Base-by-base conservation (phyloP, 768 basidiomycete genomes). In the Boletus rex-veris region DNA sequence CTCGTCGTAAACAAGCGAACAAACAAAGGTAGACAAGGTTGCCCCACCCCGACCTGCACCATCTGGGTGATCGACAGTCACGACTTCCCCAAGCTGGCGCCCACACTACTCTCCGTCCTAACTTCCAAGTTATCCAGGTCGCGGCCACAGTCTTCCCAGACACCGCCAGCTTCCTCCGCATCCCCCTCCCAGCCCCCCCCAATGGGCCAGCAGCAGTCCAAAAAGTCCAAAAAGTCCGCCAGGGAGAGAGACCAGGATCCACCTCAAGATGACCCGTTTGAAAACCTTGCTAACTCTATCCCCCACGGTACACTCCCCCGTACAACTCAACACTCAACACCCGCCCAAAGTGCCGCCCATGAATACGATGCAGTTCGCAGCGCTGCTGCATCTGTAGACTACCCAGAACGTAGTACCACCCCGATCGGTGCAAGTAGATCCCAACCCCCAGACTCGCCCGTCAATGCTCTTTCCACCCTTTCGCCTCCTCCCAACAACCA, bases 121-220 rank as follows among this genome's bases (percentile, higher is more conserved):
- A 79, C 86, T 57, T 84, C 83, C 57, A 79, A 86, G 71, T 77
- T 88, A 53, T 60, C 84, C 61, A 85, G 81, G 79, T 81, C 83
- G 63, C 78, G 89, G 75, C 77, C 84, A 37, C 84, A 86, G 67
- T 89, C 88, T 52, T 84, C 86, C 36, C 81, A 82, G 69, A 86
- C 88, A 43, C 81, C 82, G 69, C 83, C 84, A 58, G 74, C 76
- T 60, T 74, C 82, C 15, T 74, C 76, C 2, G 48, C 72, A 1
- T 39, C 68, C 36, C 53, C 68, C 30, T 57, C 75, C 37, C 70
- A 70, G 67, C 70, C 75, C 59, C 69, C 75, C 55, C 78, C 75
- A 64, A 90, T 90, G 87, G 89, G 90, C 74, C 89, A 90, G 71
- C 86, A 88, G 74, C 82, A 84, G 65, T 91, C 88, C 60, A 90